Evolutionary conservation across 2,329 filamentous ascomycete genomes (phyloP), one percentile per base, ranked within the genome.

Genomic region (Xylariaceae sp.): DNA sequence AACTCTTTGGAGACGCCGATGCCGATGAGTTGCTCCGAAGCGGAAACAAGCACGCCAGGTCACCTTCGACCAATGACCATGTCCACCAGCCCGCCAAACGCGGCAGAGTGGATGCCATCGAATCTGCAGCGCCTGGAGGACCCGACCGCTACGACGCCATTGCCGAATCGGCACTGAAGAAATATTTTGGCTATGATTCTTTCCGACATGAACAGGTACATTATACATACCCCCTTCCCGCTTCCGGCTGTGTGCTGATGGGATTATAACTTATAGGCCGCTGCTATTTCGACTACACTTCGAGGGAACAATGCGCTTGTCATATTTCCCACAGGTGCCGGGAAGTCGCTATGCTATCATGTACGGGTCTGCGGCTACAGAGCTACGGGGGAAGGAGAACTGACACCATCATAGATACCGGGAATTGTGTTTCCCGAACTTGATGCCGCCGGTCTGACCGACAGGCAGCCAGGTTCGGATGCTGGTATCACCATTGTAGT

Each of bases 401-500:
- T n/a, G n/a, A n/a, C n/a, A n/a, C n/a, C 30, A 40, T 5, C 43
- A 17, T 34, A 71, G 66, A 69, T 72, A 18, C 68, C 68, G 0
- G 67, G 61, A 4, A 58, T 74, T 30, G 67, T 69, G 0, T 72
- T 74, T 24, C 60, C 65, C 27, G 56, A 66, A 34, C 48, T 69
- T 9, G 71, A 74, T 23, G 43, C 50, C 2, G 38, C 38, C 2
- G 45, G 46, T 3, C 30, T 47, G 5, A 44, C 43, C 5, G 17
- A 28, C 13, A 31, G 32, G 5, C 17, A 40, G 2, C 27, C 35
- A 18, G 18, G 35, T 8, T 31, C 34, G 9, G 61, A 65, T 13
- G 55, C 61, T 9, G 76, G 73, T 5, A 67, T 77, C 44, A 77
- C 72, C 1, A 64, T 78, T 5, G 70, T 78, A 3, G 70, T 77